Conservation (phyloP, 2,329 filamentous ascomycete genomes). For the Talaromyces sp. region DNA sequence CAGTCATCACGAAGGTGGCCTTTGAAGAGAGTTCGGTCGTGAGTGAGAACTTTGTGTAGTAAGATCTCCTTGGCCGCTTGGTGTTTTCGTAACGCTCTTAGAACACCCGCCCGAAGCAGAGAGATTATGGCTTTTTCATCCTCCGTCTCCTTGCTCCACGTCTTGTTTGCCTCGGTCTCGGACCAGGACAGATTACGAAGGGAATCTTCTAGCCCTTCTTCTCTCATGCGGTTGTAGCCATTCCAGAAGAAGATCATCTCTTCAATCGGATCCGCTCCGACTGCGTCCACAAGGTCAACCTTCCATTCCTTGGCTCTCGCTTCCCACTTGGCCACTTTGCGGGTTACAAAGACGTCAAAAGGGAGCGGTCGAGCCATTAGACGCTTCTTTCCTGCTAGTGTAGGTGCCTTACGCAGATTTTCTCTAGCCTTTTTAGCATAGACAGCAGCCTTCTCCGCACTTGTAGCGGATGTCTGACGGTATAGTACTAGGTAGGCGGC, state of each 20-base stretch:
- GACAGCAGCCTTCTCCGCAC: conserved; percentile 42
- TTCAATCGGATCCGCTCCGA: conserved; percentile 72
- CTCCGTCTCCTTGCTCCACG: conserved; percentile 46
- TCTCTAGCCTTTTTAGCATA: conserved; percentile 63
- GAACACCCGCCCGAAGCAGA: conserved; percentile 60
- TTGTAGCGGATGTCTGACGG: conserved; percentile 39
- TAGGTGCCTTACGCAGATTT: conserved; percentile 64
- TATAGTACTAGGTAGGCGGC: conserved; percentile 76
- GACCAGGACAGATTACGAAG: conserved; percentile 62
- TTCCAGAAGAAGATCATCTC: conserved; percentile 97
- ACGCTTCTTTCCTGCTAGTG: conserved; percentile 73
- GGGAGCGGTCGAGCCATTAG: conserved; percentile 87
- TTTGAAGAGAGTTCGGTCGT: conserved; percentile 51
- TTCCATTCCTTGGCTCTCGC: conserved; percentile 62
- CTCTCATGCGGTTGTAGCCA: conserved; percentile 73
- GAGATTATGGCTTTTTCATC: conserved; percentile 62
- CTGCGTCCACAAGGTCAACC: conserved; percentile 68
- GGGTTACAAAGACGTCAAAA: conserved; percentile 76
- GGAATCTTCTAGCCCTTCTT: conserved; percentile 57
- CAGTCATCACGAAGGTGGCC: conserved; percentile 44
- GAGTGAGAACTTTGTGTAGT: conserved; percentile 54
- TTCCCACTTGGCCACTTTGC: conserved; percentile 87
- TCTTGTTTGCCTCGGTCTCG: conserved; percentile 52
- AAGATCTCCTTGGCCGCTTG: conserved; percentile 62
- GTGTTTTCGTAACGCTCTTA: conserved; percentile 57